These are phyloP conservation scores for Dothidotthia symphoricarpi DNA, from an alignment of 2,329 filamentous ascomycete species.

Conservation along the genomic window DNA sequence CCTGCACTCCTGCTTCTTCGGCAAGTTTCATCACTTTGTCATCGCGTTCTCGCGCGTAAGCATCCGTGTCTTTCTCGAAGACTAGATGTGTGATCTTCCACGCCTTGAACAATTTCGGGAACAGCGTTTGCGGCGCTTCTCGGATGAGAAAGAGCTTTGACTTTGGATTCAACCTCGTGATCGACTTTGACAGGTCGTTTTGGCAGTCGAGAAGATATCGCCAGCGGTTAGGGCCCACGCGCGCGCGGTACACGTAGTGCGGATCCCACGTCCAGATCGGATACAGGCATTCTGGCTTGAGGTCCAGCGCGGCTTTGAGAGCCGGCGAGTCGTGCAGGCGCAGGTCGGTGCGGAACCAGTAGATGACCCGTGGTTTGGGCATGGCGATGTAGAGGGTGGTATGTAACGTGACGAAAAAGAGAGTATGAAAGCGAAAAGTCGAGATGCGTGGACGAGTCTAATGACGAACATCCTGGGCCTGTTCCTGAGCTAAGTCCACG, in stretches of 20 bases:
- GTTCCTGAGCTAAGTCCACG: slow-evolving; percentile 10
- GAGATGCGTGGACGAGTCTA: not conserved
- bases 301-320: slow-evolving; percentile 67
- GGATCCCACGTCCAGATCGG: slow-evolving; percentile 80
- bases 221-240: slow-evolving; percentile 71
- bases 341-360: slow-evolving; percentile 78
- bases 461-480: too few relatives aligned
- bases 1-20: slow-evolving; percentile 63
- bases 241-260: slow-evolving; percentile 71
- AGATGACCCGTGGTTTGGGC: slow-evolving; percentile 59
- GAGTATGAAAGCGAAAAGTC: not conserved
- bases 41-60: slow-evolving; percentile 67
- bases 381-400: slow-evolving; percentile 9
- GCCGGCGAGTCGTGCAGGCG: slow-evolving; percentile 76
- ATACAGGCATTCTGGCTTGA: slow-evolving; percentile 67
- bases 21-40: slow-evolving; percentile 59
- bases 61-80: slow-evolving; percentile 76
- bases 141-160: slow-evolving; percentile 71
- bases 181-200: slow-evolving; percentile 64
- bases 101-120: slow-evolving; percentile 69
- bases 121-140: slow-evolving; percentile 68
- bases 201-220: slow-evolving; percentile 73
- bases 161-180: slow-evolving; percentile 67
- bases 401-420: not conserved
- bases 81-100: slow-evolving; percentile 75